Conservation (phyloP, 164 flowering plant species). For the Kingdonia uniflora region DNA sequence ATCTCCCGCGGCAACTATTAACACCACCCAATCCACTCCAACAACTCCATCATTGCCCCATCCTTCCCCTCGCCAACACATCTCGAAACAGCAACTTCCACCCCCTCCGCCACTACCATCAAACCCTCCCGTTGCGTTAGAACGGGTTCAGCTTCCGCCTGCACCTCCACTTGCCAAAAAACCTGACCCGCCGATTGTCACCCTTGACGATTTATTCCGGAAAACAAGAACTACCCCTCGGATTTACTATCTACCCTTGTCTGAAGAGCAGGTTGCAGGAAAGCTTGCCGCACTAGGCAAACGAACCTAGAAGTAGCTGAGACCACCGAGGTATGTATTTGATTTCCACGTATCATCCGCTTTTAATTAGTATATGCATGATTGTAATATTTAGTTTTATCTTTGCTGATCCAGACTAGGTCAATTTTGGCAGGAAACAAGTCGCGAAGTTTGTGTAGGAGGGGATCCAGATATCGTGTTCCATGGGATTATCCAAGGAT, state of each 20-base stretch:
- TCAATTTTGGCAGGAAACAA: not conserved
- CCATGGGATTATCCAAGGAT: too few relatives aligned
- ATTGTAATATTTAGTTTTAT: not conserved
- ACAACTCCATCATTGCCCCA: constrained; percentile 21
- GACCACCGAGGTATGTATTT: constrained; percentile 9
- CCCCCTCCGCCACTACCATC: constrained; percentile 54
- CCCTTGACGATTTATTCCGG: constrained; percentile 75
- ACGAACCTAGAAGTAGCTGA: constrained; percentile 26
- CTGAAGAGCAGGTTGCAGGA: constrained; percentile 70
- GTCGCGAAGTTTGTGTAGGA: not conserved
- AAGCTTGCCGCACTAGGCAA: constrained; percentile 38
- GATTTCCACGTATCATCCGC: not conserved
- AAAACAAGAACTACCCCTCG: constrained; percentile 75
- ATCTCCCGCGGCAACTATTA: constrained; percentile 6
- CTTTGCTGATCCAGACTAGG: not conserved
- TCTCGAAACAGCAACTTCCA: constrained; percentile 36
- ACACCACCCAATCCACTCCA: constrained; percentile 7
- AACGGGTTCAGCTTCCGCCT: constrained; percentile 43
- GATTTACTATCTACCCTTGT: constrained; percentile 75
- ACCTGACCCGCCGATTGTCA: constrained; percentile 58
- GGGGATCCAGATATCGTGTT: not conserved
- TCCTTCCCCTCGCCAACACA: constrained; percentile 39
- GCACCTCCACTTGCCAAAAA: constrained; percentile 53
- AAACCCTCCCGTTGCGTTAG: constrained; percentile 33
- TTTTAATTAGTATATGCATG: not conserved